These are phyloP conservation scores for Hymenoscyphus fructigenus DNA, from an alignment of 2,329 filamentous ascomycete genomes.

Conservation along the genomic window DNA sequence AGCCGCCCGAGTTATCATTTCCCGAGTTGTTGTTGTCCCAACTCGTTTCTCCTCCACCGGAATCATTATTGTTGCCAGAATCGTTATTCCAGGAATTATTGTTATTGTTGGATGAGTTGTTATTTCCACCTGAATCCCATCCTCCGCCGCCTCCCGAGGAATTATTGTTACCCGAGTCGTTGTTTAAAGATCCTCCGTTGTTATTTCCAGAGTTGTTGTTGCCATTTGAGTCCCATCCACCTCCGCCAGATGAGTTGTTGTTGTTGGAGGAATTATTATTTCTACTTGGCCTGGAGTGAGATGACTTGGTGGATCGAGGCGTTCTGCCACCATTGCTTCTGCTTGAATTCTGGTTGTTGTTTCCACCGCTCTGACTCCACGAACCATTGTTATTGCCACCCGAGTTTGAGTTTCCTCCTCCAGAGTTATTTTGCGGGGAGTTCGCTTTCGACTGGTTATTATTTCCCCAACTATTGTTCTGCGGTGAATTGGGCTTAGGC, in stretches of 20 bases:
- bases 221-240: background rate
- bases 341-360: slow-evolving; percentile 10
- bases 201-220: slow-evolving; percentile 15
- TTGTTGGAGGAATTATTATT: slow-evolving; percentile 3
- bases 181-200: slow-evolving; percentile 1
- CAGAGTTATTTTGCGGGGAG: slow-evolving; percentile 10
- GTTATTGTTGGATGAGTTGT: slow-evolving; percentile 13
- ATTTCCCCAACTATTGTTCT: slow-evolving; percentile 7
- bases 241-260: slow-evolving; percentile 10
- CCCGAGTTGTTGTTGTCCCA: slow-evolving; percentile 8
- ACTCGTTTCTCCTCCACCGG: slow-evolving; percentile 2
- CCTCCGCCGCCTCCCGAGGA: background rate
- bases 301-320: background rate
- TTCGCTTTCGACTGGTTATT: slow-evolving; percentile 15
- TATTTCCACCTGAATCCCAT: background rate
- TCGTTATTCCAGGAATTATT: slow-evolving; percentile 13
- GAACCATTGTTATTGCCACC: slow-evolving; percentile 8
- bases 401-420: slow-evolving; percentile 10
- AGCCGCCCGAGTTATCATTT: slow-evolving; percentile 3
- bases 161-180: slow-evolving; percentile 9
- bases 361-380: slow-evolving; percentile 11
- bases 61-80: slow-evolving; percentile 6
- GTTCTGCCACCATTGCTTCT: slow-evolving; percentile 11
- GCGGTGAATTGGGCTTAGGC: background rate
- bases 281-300: background rate